phyloP scores from a whole-genome alignment of 768 basidiomycete species.

The Mycena sanguinolenta region DNA sequence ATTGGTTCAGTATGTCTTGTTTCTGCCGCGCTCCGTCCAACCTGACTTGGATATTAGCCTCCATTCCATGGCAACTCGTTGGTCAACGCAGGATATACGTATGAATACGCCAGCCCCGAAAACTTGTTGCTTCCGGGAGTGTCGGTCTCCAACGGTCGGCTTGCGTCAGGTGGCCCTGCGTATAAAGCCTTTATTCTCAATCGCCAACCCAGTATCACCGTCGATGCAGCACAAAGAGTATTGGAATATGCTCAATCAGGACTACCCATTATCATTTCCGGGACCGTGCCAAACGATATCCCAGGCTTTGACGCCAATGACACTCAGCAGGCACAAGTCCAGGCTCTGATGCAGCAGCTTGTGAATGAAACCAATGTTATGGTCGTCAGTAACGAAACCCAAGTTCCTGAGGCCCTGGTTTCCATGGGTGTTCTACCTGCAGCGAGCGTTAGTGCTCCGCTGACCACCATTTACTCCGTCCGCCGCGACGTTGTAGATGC shows the following conservation, averaged over 20 bases:
- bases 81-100: slow-evolving; percentile 30
- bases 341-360: slow-evolving; percentile 32
- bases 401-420: slow-evolving; percentile 23
- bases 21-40: neutral
- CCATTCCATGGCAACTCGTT: slow-evolving; percentile 30
- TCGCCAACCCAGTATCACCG: slow-evolving; percentile 28
- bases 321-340: slow-evolving; percentile 26
- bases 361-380: slow-evolving; percentile 14
- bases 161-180: slow-evolving; percentile 29
- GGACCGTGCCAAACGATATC: slow-evolving; percentile 30
- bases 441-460: slow-evolving; percentile 15
- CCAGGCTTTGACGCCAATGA: slow-evolving; percentile 30
- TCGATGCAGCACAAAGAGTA: slow-evolving; percentile 31
- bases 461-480: slow-evolving; percentile 21
- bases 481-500: slow-evolving; percentile 20
- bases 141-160: slow-evolving; percentile 29
- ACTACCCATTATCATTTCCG: slow-evolving; percentile 28
- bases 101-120: slow-evolving; percentile 36
- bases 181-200: slow-evolving; percentile 35
- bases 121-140: slow-evolving; percentile 36
- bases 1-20: neutral
- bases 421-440: slow-evolving; percentile 32
- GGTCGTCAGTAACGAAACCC: slow-evolving; percentile 22
- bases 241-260: slow-evolving; percentile 33
- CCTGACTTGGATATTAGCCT: neutral